Evolutionary conservation across 2,329 filamentous ascomycete genomes (phyloP).

Genomic region (Aspergillaceae sp.): DNA sequence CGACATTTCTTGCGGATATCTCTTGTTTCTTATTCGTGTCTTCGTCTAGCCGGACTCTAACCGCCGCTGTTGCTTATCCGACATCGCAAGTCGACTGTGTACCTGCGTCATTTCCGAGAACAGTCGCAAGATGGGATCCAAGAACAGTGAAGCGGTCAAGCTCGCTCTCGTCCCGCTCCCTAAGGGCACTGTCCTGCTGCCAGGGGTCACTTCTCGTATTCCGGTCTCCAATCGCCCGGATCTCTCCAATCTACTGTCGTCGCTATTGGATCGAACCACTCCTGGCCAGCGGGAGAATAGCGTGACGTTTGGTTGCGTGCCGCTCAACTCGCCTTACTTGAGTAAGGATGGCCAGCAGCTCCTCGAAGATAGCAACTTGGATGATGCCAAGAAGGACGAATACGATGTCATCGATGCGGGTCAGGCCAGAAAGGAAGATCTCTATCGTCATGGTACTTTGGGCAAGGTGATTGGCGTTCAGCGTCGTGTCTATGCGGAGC

Average conservation of each 20-base stretch:
- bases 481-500: conserved; percentile 64
- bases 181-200: conserved; percentile 71
- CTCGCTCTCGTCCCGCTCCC: conserved; percentile 76
- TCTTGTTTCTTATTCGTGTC: too few species aligned
- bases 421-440: conserved; percentile 57
- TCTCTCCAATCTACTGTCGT: conserved; percentile 77
- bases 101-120: neutral
- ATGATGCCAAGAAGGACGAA: conserved; percentile 36
- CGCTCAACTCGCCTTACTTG: conserved; percentile 67
- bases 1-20: too few species aligned
- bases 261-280: conserved; percentile 69
- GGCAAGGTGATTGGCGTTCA: conserved; percentile 72
- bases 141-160: conserved; percentile 31
- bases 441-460: conserved; percentile 76
- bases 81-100: neutral
- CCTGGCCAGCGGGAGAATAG: conserved; percentile 54
- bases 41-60: too few species aligned
- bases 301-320: conserved; percentile 79
- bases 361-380: conserved; percentile 55
- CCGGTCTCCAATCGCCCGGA: conserved; percentile 77
- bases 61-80: neutral
- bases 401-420: conserved; percentile 48
- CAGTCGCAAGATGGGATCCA: conserved; percentile 24
- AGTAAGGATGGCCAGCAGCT: conserved; percentile 67
- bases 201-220: conserved; percentile 76